Evolutionary conservation across 768 basidiomycete species (phyloP), one percentile per base, ranked within the genome.

Genomic region (Glaciozyma martinii): DNA sequence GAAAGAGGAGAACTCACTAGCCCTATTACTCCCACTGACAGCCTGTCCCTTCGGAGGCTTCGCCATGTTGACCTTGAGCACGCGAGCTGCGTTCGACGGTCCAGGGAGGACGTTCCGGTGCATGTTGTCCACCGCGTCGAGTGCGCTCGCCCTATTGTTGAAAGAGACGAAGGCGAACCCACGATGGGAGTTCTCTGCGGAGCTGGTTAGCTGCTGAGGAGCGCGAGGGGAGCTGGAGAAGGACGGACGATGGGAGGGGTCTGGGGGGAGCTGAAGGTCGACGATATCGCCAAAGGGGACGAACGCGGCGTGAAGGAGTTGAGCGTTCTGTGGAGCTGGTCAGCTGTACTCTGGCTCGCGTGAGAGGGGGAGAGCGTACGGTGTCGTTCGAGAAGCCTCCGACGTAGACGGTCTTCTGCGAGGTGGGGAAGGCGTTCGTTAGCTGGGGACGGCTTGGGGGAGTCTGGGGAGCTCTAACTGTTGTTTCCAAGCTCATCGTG

Each of bases 91-190:
- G 55, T 71, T 65, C 30, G 61, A 62, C 43, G 56, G 43, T 25
- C 59, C 61, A 2, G 63, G 66, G 19, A 71, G 37, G 15, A 57
- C 47, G 43, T 71, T 71, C n/a, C 57, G 79, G 77, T 98, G 92
- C 89, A 92, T 97, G 78, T 98, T 98, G 80, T 98, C 94, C 66
- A 97, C 94, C 33, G 94, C 94, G 75, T 97, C 93, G 74, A 89
- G 87, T 7, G 94, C 92, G 76, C 94, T 90, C 29, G 82, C 82
- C 13, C 87, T 75, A 10, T 86, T 86, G 16, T 84, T 78, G 75
- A 84, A 98, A 2, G 91, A 92, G 56, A 97, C 83, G 29, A 44
- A 57, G 30, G 33, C 47, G 25, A 40, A 42, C 27, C 16, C 29
- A 40, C 37, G 37, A 40, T 40, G 37, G 15, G 37, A 13, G 37